These are phyloP conservation scores for Asparagopsis taxiformis DNA, from an alignment of 31 red algal species.

Conservation along the genomic window DNA sequence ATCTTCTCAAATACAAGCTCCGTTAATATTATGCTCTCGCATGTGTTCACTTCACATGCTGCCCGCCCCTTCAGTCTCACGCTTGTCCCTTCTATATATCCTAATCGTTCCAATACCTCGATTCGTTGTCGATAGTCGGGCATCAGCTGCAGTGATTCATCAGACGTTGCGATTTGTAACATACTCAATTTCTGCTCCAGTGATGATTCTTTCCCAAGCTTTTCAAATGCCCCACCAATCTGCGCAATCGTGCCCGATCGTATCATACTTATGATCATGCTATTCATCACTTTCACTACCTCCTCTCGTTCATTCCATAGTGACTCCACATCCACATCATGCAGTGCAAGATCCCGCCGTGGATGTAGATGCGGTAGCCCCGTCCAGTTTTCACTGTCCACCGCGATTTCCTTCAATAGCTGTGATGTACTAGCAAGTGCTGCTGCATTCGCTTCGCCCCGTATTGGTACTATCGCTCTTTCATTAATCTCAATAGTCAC, in stretches of 20 bases:
- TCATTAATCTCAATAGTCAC: constrained; percentile 37
- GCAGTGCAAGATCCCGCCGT: constrained; percentile 42
- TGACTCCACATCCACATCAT: constrained; percentile 42
- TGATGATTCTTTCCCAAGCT: constrained; percentile 24
- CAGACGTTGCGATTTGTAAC: constrained; percentile 51
- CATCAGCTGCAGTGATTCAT: constrained; percentile 90
- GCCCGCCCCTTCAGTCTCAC: constrained; percentile 93
- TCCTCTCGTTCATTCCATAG: constrained; percentile 49
- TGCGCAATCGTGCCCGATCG: constrained; percentile 18
- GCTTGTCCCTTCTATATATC: constrained; percentile 79
- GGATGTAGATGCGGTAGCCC: constrained; percentile 33
- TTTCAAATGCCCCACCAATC: constrained; percentile 33
- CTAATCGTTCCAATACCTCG: constrained; percentile 63
- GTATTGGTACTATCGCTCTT: constrained; percentile 44
- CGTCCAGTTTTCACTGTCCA: background rate
- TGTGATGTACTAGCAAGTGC: constrained; percentile 45
- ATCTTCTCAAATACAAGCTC: constrained; percentile 90
- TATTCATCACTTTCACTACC: constrained; percentile 20
- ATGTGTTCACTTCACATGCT: constrained; percentile 96
- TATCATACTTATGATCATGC: constrained; percentile 8
- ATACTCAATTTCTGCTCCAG: constrained; percentile 62
- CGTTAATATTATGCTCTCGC: constrained; percentile 82
- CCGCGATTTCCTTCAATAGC: constrained; percentile 20
- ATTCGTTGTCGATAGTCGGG: constrained; percentile 86
- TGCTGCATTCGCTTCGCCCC: constrained; percentile 34